A percentile compares a stretch with the other conserved stretches of the same genome.
Evolutionary conservation across 805 yeast species (phyloP).

Genomic region (Starmerella stigmatis): DNA sequence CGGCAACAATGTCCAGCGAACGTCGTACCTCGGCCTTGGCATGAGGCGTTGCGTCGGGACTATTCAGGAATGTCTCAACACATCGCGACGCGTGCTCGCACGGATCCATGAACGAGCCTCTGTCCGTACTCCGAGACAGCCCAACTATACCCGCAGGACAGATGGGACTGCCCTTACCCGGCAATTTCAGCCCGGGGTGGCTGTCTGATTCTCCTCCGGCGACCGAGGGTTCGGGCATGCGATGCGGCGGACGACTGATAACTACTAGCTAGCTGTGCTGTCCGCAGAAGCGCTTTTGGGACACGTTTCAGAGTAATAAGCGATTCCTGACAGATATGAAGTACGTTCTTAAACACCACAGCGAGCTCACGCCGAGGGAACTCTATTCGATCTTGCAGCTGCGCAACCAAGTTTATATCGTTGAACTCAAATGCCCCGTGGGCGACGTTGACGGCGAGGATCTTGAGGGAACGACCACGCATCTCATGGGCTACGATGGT

Average conservation of each 20-base stretch:
- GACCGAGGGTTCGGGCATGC: too few species aligned
- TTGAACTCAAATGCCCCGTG: constrained; percentile 22
- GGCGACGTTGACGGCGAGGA: constrained; percentile 23
- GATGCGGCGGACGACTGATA: too few species aligned
- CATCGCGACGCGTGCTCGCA: constrained; percentile 2
- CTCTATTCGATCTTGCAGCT: constrained; percentile 19
- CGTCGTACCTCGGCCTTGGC: constrained; percentile 25
- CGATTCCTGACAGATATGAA: too few species aligned
- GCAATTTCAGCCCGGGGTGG: too few species aligned
- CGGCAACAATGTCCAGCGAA: constrained; percentile 25
- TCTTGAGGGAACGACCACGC: constrained; percentile 12
- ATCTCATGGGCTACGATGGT: constrained; percentile 10
- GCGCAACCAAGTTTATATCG: constrained; percentile 22
- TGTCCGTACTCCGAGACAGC: too few species aligned
- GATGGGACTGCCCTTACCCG: too few species aligned
- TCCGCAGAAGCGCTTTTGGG: too few species aligned
- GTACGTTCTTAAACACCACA: constrained; percentile 8
- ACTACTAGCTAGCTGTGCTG: too few species aligned
- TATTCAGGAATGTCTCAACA: constrained; percentile 6
- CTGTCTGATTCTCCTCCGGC: too few species aligned
- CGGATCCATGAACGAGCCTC: constrained; percentile 8
- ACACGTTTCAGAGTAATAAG: too few species aligned
- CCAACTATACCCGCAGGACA: too few species aligned
- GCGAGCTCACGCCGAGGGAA: constrained; percentile 7
- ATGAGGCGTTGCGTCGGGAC: constrained; percentile 6